Evolutionary conservation across 192 early-diverging fungal genomes (phyloP).

Genomic region (Lunasporangiospora selenospora): DNA sequence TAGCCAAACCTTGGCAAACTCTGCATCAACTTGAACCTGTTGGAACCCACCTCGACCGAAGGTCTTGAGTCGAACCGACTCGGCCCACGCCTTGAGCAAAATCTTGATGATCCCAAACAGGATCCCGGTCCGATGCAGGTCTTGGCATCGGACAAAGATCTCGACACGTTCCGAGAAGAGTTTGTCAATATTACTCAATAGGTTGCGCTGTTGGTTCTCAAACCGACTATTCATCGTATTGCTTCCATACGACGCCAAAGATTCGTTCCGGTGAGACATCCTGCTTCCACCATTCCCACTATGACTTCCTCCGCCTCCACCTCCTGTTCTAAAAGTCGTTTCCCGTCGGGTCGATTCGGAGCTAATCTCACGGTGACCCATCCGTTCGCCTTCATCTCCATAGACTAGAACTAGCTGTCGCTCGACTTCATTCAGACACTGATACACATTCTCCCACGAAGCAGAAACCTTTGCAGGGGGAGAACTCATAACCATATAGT

Average conservation of each 20-base stretch:
- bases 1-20: conserved; percentile 56
- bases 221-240: conserved; percentile 50
- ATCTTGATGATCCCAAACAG: conserved; percentile 62
- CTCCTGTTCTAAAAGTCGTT: conserved; percentile 13
- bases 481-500: conserved; percentile 17
- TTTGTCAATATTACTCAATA: conserved; percentile 70
- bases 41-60: conserved; percentile 60
- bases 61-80: conserved; percentile 60
- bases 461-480: conserved; percentile 32
- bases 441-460: conserved; percentile 47
- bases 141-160: conserved; percentile 63
- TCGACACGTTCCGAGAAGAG: conserved; percentile 74
- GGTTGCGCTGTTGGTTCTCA: conserved; percentile 49
- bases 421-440: conserved; percentile 45
- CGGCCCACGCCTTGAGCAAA: conserved; percentile 63
- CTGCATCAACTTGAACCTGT: conserved; percentile 74
- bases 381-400: conserved; percentile 32
- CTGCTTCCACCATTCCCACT: conserved; percentile 14
- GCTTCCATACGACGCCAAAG: conserved; percentile 35
- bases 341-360: conserved; percentile 42
- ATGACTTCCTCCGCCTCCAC: conserved; percentile 7
- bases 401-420: conserved; percentile 43
- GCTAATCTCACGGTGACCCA: conserved; percentile 25
- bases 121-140: conserved; percentile 56
- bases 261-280: conserved; percentile 38